phyloP scores from a whole-genome alignment of 1,139 yeast species.

The Saccharomyces pastorianus region DNA sequence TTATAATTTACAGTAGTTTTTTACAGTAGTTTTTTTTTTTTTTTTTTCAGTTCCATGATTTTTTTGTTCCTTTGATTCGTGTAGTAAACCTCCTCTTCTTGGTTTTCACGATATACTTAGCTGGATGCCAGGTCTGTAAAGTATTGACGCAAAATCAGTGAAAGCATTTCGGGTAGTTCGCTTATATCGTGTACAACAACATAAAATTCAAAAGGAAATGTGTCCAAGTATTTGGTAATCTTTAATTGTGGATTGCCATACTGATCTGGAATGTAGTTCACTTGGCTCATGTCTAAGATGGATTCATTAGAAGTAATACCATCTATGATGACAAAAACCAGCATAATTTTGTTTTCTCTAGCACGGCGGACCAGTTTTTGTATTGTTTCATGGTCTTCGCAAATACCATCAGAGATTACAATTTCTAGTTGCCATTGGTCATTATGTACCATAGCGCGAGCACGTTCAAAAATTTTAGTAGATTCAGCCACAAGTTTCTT shows the following conservation, averaged over 20 bases:
- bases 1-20: neutral
- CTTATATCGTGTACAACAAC: slow-evolving; percentile 84
- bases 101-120: slow-evolving; percentile 1
- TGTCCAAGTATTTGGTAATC: slow-evolving; percentile 79
- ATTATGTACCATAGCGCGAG: slow-evolving; percentile 45
- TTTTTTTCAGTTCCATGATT: neutral
- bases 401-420: slow-evolving; percentile 90
- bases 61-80: neutral
- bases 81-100: neutral
- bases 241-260: slow-evolving; percentile 65
- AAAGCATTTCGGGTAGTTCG: slow-evolving; percentile 87
- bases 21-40: neutral
- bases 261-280: slow-evolving; percentile 62
- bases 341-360: slow-evolving; percentile 85
- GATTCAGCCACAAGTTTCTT: slow-evolving; percentile 64
- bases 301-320: slow-evolving; percentile 80
- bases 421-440: slow-evolving; percentile 93
- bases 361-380: slow-evolving; percentile 83
- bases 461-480: slow-evolving; percentile 60
- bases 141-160: slow-evolving; percentile 84
- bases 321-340: slow-evolving; percentile 90
- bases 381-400: slow-evolving; percentile 84
- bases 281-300: slow-evolving; percentile 92
- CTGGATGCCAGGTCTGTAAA: slow-evolving; percentile 58
- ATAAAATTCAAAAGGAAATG: slow-evolving; percentile 94